These are phyloP conservation scores for Pseudomonodictys pantanalensis DNA, from an alignment of 495 filamentous ascomycete genomes.

Conservation along the genomic window DNA sequence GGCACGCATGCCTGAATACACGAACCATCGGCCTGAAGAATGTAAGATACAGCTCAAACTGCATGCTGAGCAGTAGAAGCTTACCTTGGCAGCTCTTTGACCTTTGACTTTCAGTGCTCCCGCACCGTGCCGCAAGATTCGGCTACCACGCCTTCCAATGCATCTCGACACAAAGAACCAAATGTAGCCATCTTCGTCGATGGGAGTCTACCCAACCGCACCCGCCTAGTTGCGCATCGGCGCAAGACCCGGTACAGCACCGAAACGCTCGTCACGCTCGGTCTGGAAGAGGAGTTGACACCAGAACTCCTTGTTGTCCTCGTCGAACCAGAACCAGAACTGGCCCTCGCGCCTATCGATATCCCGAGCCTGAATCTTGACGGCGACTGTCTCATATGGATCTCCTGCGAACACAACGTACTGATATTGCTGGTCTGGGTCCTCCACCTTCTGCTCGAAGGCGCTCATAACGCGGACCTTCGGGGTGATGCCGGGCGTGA, in stretches of 20 bases:
- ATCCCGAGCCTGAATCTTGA: conserved; percentile 94
- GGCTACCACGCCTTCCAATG: too few relatives aligned
- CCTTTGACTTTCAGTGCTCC: too few relatives aligned
- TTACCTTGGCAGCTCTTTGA: too few relatives aligned
- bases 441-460: conserved; percentile 92
- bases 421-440: conserved; percentile 89
- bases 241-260: conserved; percentile 86
- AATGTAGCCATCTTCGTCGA: too few relatives aligned
- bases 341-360: conserved; percentile 82
- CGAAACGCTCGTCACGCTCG: conserved; percentile 93
- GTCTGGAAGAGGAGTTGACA: conserved; percentile 99
- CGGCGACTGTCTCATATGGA: conserved; percentile 94
- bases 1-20: too few relatives aligned
- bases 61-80: too few relatives aligned
- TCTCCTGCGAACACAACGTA: conserved; percentile 94
- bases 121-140: too few relatives aligned
- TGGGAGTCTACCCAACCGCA: background rate
- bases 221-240: conserved; percentile 40
- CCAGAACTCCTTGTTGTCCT: conserved; percentile 96
- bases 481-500: conserved; percentile 69
- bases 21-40: too few relatives aligned
- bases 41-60: too few relatives aligned
- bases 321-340: conserved; percentile 95
- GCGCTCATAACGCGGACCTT: conserved; percentile 96
- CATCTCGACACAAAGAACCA: too few relatives aligned